phyloP scores from a whole-genome alignment of 2,329 filamentous ascomycete genomes.

The Exophiala sideris region DNA sequence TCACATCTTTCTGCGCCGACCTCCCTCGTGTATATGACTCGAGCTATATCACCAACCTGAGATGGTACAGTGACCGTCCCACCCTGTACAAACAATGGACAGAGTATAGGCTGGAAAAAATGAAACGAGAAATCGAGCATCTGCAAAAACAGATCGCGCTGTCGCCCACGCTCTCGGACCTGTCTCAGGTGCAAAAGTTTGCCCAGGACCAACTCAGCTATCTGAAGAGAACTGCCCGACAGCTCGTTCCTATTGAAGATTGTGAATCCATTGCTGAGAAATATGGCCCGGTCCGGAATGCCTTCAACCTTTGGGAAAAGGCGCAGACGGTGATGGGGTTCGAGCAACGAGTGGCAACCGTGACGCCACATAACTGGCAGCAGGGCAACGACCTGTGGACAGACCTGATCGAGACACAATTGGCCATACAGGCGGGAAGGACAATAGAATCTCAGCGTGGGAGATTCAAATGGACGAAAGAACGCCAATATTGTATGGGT shows the following conservation, averaged over 20 bases:
- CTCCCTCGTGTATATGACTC: conserved; percentile 55
- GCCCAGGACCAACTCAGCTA: conserved; percentile 3
- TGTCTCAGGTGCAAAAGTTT: conserved; percentile 1
- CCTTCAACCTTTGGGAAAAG: background rate
- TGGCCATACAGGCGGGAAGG: background rate
- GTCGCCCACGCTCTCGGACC: background rate
- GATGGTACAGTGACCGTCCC: conserved; percentile 53
- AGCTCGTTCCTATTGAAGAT: conserved; percentile 1
- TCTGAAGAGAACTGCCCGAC: conserved; percentile 3
- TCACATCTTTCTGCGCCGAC: conserved; percentile 62
- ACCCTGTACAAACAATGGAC: conserved; percentile 60
- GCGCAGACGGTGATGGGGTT: background rate
- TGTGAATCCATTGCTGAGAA: background rate
- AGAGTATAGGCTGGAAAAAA: conserved; percentile 53
- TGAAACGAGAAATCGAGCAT: conserved; percentile 3
- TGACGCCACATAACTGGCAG: background rate
- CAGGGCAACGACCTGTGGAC: background rate
- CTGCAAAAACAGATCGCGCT: background rate
- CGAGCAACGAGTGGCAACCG: background rate
- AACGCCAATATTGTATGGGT: background rate
- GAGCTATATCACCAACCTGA: conserved; percentile 57
- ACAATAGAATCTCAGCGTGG: conserved; percentile 2
- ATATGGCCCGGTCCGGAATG: background rate
- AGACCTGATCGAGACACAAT: background rate
- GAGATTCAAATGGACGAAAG: conserved; percentile 2